A percentile compares a stretch with the other conserved stretches of the same genome.
These are phyloP conservation scores for Centella asiatica DNA, from an alignment of 129 eudicot species.

Conservation along the genomic window DNA sequence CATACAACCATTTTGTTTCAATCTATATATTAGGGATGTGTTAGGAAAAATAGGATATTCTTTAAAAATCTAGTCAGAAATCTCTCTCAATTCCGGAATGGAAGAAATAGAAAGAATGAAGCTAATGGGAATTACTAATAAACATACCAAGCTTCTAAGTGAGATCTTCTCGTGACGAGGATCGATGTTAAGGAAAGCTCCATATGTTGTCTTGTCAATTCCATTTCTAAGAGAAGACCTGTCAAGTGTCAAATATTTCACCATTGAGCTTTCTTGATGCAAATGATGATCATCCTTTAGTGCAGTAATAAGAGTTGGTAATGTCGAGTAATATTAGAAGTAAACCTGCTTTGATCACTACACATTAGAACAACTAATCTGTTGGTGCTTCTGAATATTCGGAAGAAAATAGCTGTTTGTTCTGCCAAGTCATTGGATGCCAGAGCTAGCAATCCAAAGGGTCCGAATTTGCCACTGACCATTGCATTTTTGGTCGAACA, in stretches of 20 bases:
- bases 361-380: slow-evolving; percentile 19
- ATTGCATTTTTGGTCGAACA: too few species aligned
- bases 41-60: too few species aligned
- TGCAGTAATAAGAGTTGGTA: neutral
- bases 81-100: too few species aligned
- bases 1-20: too few species aligned
- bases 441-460: slow-evolving; percentile 34
- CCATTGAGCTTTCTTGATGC: neutral
- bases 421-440: slow-evolving; percentile 40
- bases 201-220: slow-evolving; percentile 32
- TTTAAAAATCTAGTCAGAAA: too few species aligned
- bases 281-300: neutral
- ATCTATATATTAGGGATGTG: too few species aligned
- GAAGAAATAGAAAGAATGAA: too few species aligned
- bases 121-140: neutral
- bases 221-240: slow-evolving; percentile 25
- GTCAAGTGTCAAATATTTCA: slow-evolving; percentile 17
- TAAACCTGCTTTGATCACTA: slow-evolving; percentile 33
- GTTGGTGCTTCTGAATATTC: slow-evolving; percentile 24
- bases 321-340: neutral
- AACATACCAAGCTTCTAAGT: slow-evolving; percentile 37
- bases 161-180: slow-evolving; percentile 27
- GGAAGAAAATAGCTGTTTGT: too few species aligned
- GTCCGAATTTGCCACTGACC: slow-evolving; percentile 29
- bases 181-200: slow-evolving; percentile 32